Evolutionary conservation across 331 rosid species (phyloP), one percentile per base, ranked within the genome.

Genomic region (Dryas integrifolia): DNA sequence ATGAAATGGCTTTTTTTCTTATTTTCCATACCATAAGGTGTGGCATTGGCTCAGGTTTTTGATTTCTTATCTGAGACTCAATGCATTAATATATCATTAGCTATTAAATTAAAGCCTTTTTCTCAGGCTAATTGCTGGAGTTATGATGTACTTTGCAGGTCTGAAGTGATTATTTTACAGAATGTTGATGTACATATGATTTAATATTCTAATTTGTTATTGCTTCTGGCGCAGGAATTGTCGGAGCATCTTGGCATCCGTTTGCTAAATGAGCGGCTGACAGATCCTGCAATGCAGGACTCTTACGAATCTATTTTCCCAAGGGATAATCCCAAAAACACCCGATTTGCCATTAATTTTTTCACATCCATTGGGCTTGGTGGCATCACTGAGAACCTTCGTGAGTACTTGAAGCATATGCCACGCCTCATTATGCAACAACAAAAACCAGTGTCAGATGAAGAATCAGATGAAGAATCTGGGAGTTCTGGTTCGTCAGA

Each of bases 351-450:
- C 56, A 94, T 94, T 52, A 94, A 94, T 77, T 94, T 94, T 79
- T 94, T 94, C 82, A 91, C 98, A 14, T 91, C 97, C 44, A 93
- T 94, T 72, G 98, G 98, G 58, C 97, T 94, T 72, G 98, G 98
- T 68, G 97, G 98, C 59, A 86, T 91, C 67, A 94, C 98, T 0
- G 97, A 94, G 76, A 94, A 87, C 72, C 81, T 94, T 39, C 92
- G 96, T 0, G 97, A 91, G 67, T 89, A 91, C 77, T 79, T 94
- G 85, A 91, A 88, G 87, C 89, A 91, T 61, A 91, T 94, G 98
- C 96, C 97, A 1, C 87, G 96, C 39, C 88, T 89, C 4, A 94
- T 91, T 69, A 89, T 94, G 97, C 93, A 94, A 76, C 97, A 91
- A 64, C 90, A 88, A 75, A 82, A 88, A 51, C 85, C 78, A 11